phyloP scores from a whole-genome alignment of 1,284 basidiomycete genomes.

The Trametes sp. region DNA sequence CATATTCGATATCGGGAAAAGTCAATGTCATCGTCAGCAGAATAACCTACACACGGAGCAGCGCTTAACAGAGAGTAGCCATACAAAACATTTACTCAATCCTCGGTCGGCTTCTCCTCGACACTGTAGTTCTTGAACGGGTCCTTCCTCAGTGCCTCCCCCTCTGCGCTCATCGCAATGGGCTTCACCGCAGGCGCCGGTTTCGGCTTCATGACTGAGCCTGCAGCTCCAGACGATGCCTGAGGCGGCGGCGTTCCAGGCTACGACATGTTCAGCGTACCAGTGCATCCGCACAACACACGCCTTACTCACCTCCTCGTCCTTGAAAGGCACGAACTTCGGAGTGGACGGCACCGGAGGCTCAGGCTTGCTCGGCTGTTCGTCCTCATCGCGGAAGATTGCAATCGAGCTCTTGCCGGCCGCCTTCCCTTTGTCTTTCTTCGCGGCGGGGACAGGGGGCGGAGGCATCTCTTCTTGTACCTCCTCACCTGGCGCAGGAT shows the following conservation, averaged over 20 bases:
- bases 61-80: background rate
- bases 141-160: conserved; percentile 77
- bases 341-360: conserved; percentile 52
- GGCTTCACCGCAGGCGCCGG: conserved; percentile 39
- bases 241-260: conserved; percentile 35
- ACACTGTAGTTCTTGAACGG: conserved; percentile 76
- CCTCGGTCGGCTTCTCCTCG: conserved; percentile 36
- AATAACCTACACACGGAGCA: background rate
- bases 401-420: conserved; percentile 30
- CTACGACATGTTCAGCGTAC: conserved; percentile 10
- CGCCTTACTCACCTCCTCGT: conserved; percentile 57
- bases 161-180: conserved; percentile 57
- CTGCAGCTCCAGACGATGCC: conserved; percentile 40
- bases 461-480: conserved; percentile 29
- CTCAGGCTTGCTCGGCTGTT: conserved; percentile 29
- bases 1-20: too few species aligned
- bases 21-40: background rate
- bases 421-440: conserved; percentile 35
- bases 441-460: conserved; percentile 40
- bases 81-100: conserved; percentile 11
- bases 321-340: conserved; percentile 71
- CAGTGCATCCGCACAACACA: too few species aligned
- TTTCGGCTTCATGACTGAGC: conserved; percentile 70
- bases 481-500: conserved; percentile 46
- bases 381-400: conserved; percentile 41